Percentiles rank a stretch among this genome's conserved stretches.
Evolutionary conservation across 768 basidiomycete species (phyloP).

Genomic region (Cystoderma amianthinum): DNA sequence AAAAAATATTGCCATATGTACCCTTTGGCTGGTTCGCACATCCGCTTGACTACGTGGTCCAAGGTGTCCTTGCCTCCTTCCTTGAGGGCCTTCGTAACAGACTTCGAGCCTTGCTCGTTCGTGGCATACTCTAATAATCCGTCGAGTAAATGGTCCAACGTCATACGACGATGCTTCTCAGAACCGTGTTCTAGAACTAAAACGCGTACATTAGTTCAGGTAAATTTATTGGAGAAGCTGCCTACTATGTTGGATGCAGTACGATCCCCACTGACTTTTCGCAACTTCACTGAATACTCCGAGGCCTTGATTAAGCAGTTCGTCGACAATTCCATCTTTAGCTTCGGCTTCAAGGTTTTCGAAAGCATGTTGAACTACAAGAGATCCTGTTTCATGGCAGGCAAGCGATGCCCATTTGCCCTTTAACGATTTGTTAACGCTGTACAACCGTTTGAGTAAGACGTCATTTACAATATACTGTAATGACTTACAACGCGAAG

Average conservation of each 20-base stretch:
- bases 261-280: conserved; percentile 87
- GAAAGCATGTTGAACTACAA: conserved; percentile 86
- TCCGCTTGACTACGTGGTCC: conserved; percentile 66
- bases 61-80: conserved; percentile 76
- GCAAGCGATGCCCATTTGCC: conserved; percentile 88
- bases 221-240: conserved; percentile 3
- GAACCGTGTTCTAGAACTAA: conserved; percentile 83
- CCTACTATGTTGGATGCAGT: conserved; percentile 82
- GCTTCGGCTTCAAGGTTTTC: conserved; percentile 80
- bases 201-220: not conserved
- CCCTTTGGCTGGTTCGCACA: conserved; percentile 87
- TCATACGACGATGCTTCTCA: conserved; percentile 63
- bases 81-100: conserved; percentile 80
- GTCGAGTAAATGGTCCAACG: conserved; percentile 69
- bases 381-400: conserved; percentile 85
- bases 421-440: conserved; percentile 82
- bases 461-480: not conserved
- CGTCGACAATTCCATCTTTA: conserved; percentile 80
- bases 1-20: conserved; percentile 22
- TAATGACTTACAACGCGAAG: conserved; percentile 64
- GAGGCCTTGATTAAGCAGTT: conserved; percentile 69
- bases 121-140: conserved; percentile 78
- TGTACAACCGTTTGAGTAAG: conserved; percentile 14
- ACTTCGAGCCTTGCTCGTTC: conserved; percentile 84
- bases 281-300: conserved; percentile 67